Evolutionary conservation across 805 yeast species (phyloP).

Genomic region (Komagataella ulmi): DNA sequence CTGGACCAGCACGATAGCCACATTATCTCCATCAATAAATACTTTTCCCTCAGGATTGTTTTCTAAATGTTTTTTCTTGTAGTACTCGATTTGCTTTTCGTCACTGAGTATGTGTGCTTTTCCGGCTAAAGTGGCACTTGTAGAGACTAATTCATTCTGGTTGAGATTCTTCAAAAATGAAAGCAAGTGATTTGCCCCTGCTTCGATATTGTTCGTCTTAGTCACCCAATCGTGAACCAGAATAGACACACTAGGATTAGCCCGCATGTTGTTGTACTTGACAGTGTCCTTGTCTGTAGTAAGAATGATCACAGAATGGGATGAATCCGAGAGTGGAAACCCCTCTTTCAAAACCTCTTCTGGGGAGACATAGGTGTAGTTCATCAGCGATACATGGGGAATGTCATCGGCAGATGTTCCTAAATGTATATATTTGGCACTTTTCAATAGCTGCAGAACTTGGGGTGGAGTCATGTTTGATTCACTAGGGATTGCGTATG

Average conservation of each 20-base stretch:
- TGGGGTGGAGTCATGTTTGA: constrained; percentile 9
- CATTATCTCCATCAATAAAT: constrained; percentile 52
- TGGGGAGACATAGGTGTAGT: constrained; percentile 54
- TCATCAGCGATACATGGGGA: constrained; percentile 90
- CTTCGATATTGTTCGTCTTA: constrained; percentile 21
- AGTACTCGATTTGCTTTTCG: constrained; percentile 36
- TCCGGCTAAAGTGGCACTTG: constrained; percentile 76
- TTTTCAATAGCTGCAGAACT: constrained; percentile 33
- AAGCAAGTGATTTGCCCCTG: constrained; percentile 29
- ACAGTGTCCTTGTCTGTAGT: constrained; percentile 62
- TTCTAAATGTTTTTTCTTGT: constrained; percentile 45
- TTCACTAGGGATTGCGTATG: background rate
- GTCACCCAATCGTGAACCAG: constrained; percentile 88
- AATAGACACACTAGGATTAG: constrained; percentile 69
- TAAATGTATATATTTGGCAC: constrained; percentile 64
- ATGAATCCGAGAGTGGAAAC: constrained; percentile 1
- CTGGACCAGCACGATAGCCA: constrained; percentile 52
- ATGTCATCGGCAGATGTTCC: constrained; percentile 58
- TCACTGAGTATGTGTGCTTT: constrained; percentile 38
- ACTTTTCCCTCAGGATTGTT: constrained; percentile 58
- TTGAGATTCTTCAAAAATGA: constrained; percentile 64
- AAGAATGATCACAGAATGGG: constrained; percentile 32
- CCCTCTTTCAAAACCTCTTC: constrained; percentile 14
- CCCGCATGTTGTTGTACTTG: constrained; percentile 55
- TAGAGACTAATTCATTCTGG: constrained; percentile 64